Evolutionary conservation across 805 yeast genomes (phyloP), one percentile per base, ranked within the genome.

Genomic region (Ogataea naganishii): DNA sequence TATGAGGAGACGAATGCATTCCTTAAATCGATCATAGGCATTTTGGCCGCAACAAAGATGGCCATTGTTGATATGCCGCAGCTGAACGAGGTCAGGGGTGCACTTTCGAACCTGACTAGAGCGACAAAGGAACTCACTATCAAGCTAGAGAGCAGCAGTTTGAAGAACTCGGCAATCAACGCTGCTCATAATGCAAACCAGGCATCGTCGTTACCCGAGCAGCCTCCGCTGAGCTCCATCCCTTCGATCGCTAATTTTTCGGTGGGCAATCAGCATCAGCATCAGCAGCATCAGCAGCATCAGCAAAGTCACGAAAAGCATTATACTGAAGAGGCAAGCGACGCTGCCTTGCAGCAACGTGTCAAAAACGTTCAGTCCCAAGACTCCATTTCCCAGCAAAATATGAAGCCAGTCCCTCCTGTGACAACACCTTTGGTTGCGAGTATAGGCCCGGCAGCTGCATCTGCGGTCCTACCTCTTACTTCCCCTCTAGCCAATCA

Each of bases 101-200:
- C 82, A 5, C 69, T 89, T 56, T 83, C 95, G 0, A 72, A 75
- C 21, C 61, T 89, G 35, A 88, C 96, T 0, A 75, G 84, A 40
- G 81, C 88, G 3, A 84, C 96, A 4, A 89, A 89, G 46, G 97
- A 89, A 47, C 80, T 89, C 11, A 86, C 96, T 0, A 76, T 84
- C n/a, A 64, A 83, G 42, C 58, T 88, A 24, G 96, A 88, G 49
- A 64, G 69, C 23, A 72, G 80, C 35, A 62, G 78, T 12, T 71
- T 56, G 36, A 56, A 56, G 23, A 47, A 47, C 13, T 36, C 47
- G 7, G 51, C 49, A 26, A 43, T 46, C 6, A 46, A 39, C 30
- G 34, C 36, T 11, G 31, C 42, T 7, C 30, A 46, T 2, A 23
- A 41, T 7, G 36, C 32, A 14, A 39, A 32, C 14, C 14, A 33